Conservation (phyloP, 495 filamentous ascomycete species). For the Aspergillus cristatus region DNA sequence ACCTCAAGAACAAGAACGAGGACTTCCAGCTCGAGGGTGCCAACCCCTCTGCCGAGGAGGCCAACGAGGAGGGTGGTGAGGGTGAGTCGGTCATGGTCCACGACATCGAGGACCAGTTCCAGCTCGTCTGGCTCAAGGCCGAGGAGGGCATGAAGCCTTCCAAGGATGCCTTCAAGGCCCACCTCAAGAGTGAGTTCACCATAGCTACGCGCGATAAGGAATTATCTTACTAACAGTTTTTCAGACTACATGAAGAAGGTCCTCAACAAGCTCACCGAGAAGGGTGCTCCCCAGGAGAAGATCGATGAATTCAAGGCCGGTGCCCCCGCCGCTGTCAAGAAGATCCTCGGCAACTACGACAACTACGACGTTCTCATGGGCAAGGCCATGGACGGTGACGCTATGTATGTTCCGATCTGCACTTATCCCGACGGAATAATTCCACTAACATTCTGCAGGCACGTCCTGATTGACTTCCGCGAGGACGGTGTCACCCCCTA, state of each 20-base stretch:
- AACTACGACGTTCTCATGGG: constrained; percentile 93
- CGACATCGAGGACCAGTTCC: constrained; percentile 91
- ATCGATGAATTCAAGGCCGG: constrained; percentile 70
- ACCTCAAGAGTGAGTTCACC: constrained; percentile 67
- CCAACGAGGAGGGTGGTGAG: constrained; percentile 59
- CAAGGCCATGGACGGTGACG: constrained; percentile 81
- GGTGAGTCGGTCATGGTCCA: constrained; percentile 57
- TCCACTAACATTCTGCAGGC: constrained; percentile 44
- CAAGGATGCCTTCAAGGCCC: constrained; percentile 70
- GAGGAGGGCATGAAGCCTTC: constrained; percentile 47
- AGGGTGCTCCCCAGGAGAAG: constrained; percentile 48
- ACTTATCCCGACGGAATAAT: constrained; percentile 1
- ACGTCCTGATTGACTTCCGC: constrained; percentile 92
- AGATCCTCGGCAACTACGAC: constrained; percentile 77
- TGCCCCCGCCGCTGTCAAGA: constrained; percentile 62
- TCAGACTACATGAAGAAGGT: constrained; percentile 88
- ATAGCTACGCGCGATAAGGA: background rate
- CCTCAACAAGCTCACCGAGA: constrained; percentile 56
- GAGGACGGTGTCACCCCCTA: constrained; percentile 90
- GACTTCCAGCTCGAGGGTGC: constrained; percentile 86
- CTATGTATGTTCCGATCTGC: constrained; percentile 54
- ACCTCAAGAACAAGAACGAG: constrained; percentile 60
- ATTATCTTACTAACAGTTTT: constrained; percentile 1
- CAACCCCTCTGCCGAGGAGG: constrained; percentile 93
- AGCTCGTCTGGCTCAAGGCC: constrained; percentile 63